These are phyloP conservation scores for Fusarium algeriense DNA, from an alignment of 2,329 filamentous ascomycete species.

Conservation along the genomic window DNA sequence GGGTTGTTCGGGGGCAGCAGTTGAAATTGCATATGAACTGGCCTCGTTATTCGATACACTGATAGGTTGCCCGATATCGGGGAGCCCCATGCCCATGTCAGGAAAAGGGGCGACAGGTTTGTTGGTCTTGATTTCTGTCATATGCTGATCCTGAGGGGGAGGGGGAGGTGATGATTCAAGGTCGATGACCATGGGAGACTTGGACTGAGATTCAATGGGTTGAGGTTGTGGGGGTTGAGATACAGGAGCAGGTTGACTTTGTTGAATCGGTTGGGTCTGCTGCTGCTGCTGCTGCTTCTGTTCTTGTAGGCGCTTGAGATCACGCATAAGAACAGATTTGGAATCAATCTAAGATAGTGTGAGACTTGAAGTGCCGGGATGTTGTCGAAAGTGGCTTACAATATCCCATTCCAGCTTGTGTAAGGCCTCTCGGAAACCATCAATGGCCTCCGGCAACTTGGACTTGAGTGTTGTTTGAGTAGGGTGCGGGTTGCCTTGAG, in stretches of 20 bases:
- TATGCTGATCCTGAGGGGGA: slow-evolving; percentile 48
- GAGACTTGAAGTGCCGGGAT: background rate
- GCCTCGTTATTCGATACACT: slow-evolving; percentile 42
- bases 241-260: slow-evolving; percentile 24
- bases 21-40: slow-evolving; percentile 20
- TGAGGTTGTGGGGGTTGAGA: slow-evolving; percentile 45
- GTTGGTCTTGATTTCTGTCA: slow-evolving; percentile 51
- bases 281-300: slow-evolving; percentile 47
- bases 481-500: slow-evolving; percentile 54
- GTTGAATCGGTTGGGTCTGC: slow-evolving; percentile 29
- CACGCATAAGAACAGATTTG: slow-evolving; percentile 67
- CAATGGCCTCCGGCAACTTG: slow-evolving; percentile 62
- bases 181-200: slow-evolving; percentile 54
- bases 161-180: slow-evolving; percentile 51
- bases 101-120: slow-evolving; percentile 67
- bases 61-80: slow-evolving; percentile 44
- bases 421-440: slow-evolving; percentile 64
- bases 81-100: slow-evolving; percentile 66
- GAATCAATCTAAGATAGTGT: slow-evolving; percentile 55
- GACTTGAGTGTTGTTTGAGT: slow-evolving; percentile 52
- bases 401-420: slow-evolving; percentile 70
- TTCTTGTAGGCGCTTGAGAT: slow-evolving; percentile 59
- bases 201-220: slow-evolving; percentile 53
- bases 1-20: slow-evolving; percentile 16
- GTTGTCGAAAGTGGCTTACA: slow-evolving; percentile 53